These are phyloP conservation scores for Termitomyces sp. DNA, from an alignment of 768 basidiomycete species.

Conservation along the genomic window DNA sequence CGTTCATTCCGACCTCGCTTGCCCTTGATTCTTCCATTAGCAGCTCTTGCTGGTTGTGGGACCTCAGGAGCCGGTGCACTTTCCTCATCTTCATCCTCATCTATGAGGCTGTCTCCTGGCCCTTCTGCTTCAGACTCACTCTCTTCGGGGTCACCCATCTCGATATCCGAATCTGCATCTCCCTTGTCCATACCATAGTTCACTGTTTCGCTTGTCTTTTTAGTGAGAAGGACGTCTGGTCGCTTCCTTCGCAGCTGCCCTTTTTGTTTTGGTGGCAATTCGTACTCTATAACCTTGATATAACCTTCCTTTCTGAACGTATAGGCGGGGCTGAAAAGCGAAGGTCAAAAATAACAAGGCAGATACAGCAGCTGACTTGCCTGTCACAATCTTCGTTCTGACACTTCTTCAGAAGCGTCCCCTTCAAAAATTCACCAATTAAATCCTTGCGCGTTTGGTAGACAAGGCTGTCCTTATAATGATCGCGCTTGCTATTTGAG, in stretches of 20 bases:
- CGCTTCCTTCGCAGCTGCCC: constrained; percentile 51
- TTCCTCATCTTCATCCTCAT: constrained; percentile 36
- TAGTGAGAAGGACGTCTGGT: constrained; percentile 69
- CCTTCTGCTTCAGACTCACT: constrained; percentile 27
- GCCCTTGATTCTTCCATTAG: constrained; percentile 74
- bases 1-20: constrained; percentile 83
- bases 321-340: constrained; percentile 55
- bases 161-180: constrained; percentile 41
- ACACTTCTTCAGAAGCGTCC: constrained; percentile 66
- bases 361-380: constrained; percentile 41
- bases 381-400: constrained; percentile 71
- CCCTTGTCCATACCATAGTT: constrained; percentile 19
- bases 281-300: constrained; percentile 93
- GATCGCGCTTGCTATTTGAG: constrained; percentile 61
- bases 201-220: constrained; percentile 31
- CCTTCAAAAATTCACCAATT: constrained; percentile 77
- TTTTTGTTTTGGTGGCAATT: constrained; percentile 78
- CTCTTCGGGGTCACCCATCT: constrained; percentile 45
- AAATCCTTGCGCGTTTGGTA: constrained; percentile 83
- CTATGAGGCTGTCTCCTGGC: constrained; percentile 46
- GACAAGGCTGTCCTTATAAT: constrained; percentile 85
- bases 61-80: constrained; percentile 2
- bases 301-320: constrained; percentile 92
- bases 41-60: constrained; percentile 52
- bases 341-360: constrained; percentile 5